Base-by-base conservation (phyloP, 768 basidiomycete genomes). In the Mycena galopus region DNA sequence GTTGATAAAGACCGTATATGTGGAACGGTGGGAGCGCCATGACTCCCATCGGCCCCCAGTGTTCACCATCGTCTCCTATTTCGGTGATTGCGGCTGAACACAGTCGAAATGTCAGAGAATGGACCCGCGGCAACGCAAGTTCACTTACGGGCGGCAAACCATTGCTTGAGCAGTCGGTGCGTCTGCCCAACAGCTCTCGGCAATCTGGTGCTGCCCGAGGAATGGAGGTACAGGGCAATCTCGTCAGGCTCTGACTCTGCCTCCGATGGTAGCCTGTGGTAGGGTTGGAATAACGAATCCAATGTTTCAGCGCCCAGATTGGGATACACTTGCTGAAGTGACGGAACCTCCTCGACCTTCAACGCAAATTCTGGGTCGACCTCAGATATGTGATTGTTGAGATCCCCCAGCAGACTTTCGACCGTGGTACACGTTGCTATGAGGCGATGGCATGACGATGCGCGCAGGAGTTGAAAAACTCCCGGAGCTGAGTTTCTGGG, bases 191-290 rank as follows among this genome's bases (percentile, higher is more conserved):
- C 83, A 10, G 84, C 74, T 66, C 86, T 88, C 0, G 87, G 86
- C 56, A 85, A 81, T 3, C 87, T 86, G 0, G 87, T 86, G 60
- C 86, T 87, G 19, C 87, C 87, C 4, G 88, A 88, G 0, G 88
- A 88, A 69, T 88, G 86, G 0, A 87, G 75, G 60, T 85, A 88
- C 10, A 84, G 39, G 50, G 80, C 57, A 19, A 81, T 59, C 58
- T 82, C 77, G 57, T 77, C 67, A 42, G 81, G 59, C 63, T 73
- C 32, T 50, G 72, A 57, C 63, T 73, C 32, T 50, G 72, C 67
- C 16, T 65, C 65, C 1, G 59, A 33, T 0, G 39, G 29, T 4
- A 72, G 65, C 16, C 57, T 62, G 9, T 78, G 79, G 37, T 82
- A 84, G 4, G 78, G 73, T n/a, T 72, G 44, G 65, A 83, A 84